Evolutionary conservation across 179 eudicot genomes (phyloP), one percentile per base, ranked within the genome.

Genomic region (Corrigiola litoralis): DNA sequence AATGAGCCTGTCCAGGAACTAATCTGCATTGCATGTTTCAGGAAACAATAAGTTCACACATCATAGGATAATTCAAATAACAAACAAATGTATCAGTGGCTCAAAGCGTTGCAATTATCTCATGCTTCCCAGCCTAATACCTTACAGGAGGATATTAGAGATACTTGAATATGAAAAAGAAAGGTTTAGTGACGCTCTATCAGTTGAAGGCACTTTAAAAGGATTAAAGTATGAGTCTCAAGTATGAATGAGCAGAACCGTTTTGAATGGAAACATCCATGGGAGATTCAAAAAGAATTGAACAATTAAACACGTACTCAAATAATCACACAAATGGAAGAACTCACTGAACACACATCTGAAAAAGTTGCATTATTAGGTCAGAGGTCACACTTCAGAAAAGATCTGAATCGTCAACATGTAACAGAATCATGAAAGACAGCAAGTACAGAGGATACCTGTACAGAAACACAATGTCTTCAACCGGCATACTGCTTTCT

Each of bases 1-100:
- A 88, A 80, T 79, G 95, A 41, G 95, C 87, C 67, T 78, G 86
- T 67, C 98, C 98, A 45, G 97, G 95, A 84, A 90, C 83, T 67
- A 92, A 81, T 79, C 96, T 92, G 87, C 67, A 65, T 32, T 18
- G 69, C 10, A 49, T 28, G 53, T 60, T 4, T 17, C 42, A 18
- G 9, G 50, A 51, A 58, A 46, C 7, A 28, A 12, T 55, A 4
- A 74, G 56, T 55, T 47, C 24, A 72, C 24, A 41, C 18, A 38
- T 41, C 36, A 58, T 18, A 34, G 38, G 21, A 36, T 24, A 57
- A 10, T 24, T 23, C 41, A 37, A 44, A 50, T 32, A 55, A 9
- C 25, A 60, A 66, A 31, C 32, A 41, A 58, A 53, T 24, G 27
- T 49, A 23, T 42, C 29, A 2, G 17, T 25, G 33, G 13, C 8